Evolutionary conservation across 768 basidiomycete species (phyloP).

Genomic region (Lentinula guzmanii): DNA sequence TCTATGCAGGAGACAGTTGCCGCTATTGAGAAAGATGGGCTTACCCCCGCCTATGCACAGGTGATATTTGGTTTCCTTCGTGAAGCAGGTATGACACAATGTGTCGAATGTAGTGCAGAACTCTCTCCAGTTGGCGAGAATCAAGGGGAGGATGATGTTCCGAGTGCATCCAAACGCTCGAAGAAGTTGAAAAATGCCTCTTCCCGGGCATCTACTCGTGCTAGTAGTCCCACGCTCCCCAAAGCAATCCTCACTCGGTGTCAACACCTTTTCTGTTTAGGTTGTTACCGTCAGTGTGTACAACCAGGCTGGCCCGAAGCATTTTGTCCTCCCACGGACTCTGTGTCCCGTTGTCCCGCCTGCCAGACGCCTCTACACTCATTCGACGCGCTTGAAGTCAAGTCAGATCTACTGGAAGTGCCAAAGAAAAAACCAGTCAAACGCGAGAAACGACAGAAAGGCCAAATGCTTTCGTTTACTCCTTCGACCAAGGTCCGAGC

Average conservation of each 20-base stretch:
- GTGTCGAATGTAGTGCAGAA: slow-evolving; percentile 81
- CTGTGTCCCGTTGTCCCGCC: slow-evolving; percentile 63
- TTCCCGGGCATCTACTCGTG: slow-evolving; percentile 69
- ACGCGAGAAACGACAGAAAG: slow-evolving; percentile 63
- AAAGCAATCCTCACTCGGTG: slow-evolving; percentile 83
- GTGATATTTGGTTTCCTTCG: slow-evolving; percentile 83
- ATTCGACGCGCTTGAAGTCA: slow-evolving; percentile 80
- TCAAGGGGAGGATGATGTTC: slow-evolving; percentile 48
- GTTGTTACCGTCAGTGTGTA: slow-evolving; percentile 78
- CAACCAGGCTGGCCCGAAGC: slow-evolving; percentile 74
- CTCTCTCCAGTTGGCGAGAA: slow-evolving; percentile 49
- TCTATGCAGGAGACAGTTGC: slow-evolving; percentile 78
- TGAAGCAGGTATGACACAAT: slow-evolving; percentile 84
- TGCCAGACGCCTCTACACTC: slow-evolving; percentile 68
- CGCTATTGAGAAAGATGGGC: slow-evolving; percentile 72
- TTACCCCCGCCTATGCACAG: slow-evolving; percentile 66
- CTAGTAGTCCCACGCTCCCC: slow-evolving; percentile 60
- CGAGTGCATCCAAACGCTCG: slow-evolving; percentile 39
- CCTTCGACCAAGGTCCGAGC: slow-evolving; percentile 88
- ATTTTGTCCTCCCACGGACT: slow-evolving; percentile 18
- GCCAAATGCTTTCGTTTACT: slow-evolving; percentile 46
- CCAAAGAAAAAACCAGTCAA: slow-evolving; percentile 60
- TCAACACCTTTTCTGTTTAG: slow-evolving; percentile 87
- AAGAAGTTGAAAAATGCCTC: slow-evolving; percentile 43
- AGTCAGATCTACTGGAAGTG: slow-evolving; percentile 44